phyloP scores from a whole-genome alignment of 495 filamentous ascomycete genomes.

The Neurospora hispaniola region DNA sequence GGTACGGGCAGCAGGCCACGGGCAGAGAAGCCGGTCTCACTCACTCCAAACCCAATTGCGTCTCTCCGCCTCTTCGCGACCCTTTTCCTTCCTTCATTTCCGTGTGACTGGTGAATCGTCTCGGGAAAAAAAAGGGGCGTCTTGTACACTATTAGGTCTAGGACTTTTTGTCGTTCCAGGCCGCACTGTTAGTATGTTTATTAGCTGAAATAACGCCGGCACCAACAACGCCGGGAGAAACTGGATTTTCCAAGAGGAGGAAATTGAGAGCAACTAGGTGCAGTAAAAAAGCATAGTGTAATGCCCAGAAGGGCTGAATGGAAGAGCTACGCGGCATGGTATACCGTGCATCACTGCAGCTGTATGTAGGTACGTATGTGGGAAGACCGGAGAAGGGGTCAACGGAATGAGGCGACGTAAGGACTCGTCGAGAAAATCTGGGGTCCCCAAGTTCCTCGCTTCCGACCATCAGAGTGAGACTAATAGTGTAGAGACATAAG shows the following conservation, averaged over 20 bases:
- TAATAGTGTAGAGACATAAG: not conserved
- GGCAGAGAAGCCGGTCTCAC: not conserved
- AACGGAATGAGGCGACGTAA: not conserved
- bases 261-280: not conserved
- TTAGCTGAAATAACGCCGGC: not conserved
- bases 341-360: not conserved
- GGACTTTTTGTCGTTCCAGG: not conserved
- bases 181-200: not conserved
- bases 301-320: not conserved
- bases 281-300: not conserved
- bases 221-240: not conserved
- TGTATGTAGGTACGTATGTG: not conserved
- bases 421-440: not conserved
- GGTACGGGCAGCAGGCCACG: not conserved
- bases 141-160: not conserved
- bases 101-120: not conserved
- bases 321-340: not conserved
- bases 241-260: not conserved
- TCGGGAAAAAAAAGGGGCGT: not conserved
- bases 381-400: not conserved
- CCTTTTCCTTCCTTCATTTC: not conserved
- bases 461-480: not conserved
- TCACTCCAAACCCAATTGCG: not conserved
- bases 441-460: not conserved
- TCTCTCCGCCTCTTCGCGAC: not conserved